A percentile compares a stretch with the other conserved stretches of the same genome.
These are phyloP conservation scores for Suhomyces emberorum DNA, from an alignment of 805 yeast genomes.

Conservation along the genomic window DNA sequence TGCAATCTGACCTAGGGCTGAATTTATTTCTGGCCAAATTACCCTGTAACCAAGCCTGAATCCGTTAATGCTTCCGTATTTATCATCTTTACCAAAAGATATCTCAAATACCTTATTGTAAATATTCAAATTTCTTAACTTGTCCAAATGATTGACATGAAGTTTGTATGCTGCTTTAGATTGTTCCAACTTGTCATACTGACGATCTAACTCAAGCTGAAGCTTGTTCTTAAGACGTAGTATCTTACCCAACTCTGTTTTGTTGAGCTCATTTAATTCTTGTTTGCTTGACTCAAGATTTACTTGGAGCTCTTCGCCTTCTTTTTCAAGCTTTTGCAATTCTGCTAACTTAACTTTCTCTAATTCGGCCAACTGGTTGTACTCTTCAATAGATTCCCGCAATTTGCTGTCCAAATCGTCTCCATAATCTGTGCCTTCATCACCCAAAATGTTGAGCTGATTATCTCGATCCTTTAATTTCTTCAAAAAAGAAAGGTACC, in stretches of 20 bases:
- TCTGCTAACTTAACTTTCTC: conserved; percentile 35
- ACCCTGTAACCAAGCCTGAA: conserved; percentile 74
- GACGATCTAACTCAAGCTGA: conserved; percentile 50
- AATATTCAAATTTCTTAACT: conserved; percentile 71
- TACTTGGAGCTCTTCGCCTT: conserved; percentile 43
- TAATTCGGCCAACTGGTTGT: conserved; percentile 37
- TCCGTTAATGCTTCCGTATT: conserved; percentile 85
- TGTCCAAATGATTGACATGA: conserved; percentile 64
- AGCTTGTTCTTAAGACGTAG: conserved; percentile 51
- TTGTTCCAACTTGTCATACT: conserved; percentile 56
- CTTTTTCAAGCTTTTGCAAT: conserved; percentile 37
- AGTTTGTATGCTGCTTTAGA: conserved; percentile 60
- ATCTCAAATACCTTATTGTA: conserved; percentile 81
- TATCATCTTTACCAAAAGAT: conserved; percentile 63
- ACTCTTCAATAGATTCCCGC: conserved; percentile 40
- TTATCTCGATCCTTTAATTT: conserved; percentile 47
- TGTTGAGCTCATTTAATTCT: conserved; percentile 33
- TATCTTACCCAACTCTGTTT: conserved; percentile 44
- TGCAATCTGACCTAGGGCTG: conserved; percentile 84
- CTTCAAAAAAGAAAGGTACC: conserved; percentile 68
- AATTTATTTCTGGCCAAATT: conserved; percentile 89
- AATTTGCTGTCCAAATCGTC: conserved; percentile 45
- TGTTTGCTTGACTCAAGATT: conserved; percentile 45
- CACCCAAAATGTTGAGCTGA: conserved; percentile 9
- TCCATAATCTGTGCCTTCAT: conserved; percentile 9